A percentile compares a stretch with the other conserved stretches of the same genome.
Evolutionary conservation across 225 moss, liverwort and hornwort genomes (phyloP).

Genomic region (Anthoceros angustus): DNA sequence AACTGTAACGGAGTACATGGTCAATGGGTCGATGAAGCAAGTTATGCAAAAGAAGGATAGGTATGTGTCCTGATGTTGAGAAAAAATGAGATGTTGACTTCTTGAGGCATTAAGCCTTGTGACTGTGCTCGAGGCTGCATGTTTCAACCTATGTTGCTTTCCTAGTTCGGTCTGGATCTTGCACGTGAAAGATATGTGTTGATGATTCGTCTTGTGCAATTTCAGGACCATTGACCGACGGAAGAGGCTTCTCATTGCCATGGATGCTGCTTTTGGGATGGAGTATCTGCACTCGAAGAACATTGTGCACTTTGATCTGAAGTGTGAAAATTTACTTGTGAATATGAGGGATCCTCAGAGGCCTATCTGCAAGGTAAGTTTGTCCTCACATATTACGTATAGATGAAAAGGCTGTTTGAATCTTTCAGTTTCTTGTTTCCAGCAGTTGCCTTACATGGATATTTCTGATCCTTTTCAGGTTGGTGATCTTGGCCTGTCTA

Average conservation of each 20-base stretch:
- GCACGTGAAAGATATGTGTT: background rate
- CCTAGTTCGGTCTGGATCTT: background rate
- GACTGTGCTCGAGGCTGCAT: background rate
- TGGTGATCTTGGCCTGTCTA: conserved; percentile 85
- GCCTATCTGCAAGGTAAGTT: conserved; percentile 84
- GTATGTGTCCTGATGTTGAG: conserved; percentile 15
- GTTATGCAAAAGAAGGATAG: conserved; percentile 95
- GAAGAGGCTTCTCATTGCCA: conserved; percentile 81
- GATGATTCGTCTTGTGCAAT: background rate
- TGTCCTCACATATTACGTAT: background rate
- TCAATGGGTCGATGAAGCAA: conserved; percentile 96
- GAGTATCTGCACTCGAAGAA: conserved; percentile 93
- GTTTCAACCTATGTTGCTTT: background rate
- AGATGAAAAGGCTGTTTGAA: background rate
- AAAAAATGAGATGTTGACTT: background rate
- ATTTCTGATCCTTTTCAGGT: conserved; percentile 27
- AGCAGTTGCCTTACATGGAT: background rate
- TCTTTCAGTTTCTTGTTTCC: background rate
- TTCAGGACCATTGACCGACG: conserved; percentile 91
- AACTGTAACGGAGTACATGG: conserved; percentile 98
- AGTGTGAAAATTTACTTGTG: conserved; percentile 91
- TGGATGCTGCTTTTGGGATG: conserved; percentile 99
- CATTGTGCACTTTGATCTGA: conserved; percentile 93
- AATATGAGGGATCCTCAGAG: conserved; percentile 99
- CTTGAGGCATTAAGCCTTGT: too few species aligned